These are phyloP conservation scores for Sordaria brevicollis DNA, from an alignment of 495 filamentous ascomycete species.

Conservation along the genomic window DNA sequence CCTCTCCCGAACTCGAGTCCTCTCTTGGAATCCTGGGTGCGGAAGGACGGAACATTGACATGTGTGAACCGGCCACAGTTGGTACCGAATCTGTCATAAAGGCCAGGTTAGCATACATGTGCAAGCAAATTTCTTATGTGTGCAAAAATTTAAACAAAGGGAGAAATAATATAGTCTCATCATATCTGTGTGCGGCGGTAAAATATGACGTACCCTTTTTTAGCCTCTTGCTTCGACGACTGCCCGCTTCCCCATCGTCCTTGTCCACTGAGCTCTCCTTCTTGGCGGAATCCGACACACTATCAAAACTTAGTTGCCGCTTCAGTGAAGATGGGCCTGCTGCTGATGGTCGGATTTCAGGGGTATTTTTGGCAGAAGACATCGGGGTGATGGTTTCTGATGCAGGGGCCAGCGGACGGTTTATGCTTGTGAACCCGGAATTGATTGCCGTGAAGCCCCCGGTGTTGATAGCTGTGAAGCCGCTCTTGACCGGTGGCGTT, in stretches of 20 bases:
- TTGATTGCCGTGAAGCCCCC: slow-evolving; percentile 36
- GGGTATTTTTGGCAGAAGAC: slow-evolving; percentile 45
- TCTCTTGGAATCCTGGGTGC: slow-evolving; percentile 61
- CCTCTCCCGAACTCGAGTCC: slow-evolving; percentile 64
- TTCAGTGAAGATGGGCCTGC: slow-evolving; percentile 54
- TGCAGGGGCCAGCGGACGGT: slow-evolving; percentile 34
- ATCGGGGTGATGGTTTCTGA: slow-evolving; percentile 38
- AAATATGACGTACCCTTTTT: slow-evolving; percentile 65
- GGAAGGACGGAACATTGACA: slow-evolving; percentile 82
- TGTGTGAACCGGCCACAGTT: slow-evolving; percentile 90
- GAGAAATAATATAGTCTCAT: too few relatives aligned
- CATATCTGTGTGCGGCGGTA: neutral
- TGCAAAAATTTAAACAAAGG: neutral
- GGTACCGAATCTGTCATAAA: slow-evolving; percentile 60
- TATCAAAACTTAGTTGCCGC: slow-evolving; percentile 74
- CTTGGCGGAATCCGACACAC: slow-evolving; percentile 38
- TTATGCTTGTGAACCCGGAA: slow-evolving; percentile 69
- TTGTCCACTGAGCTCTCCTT: slow-evolving; percentile 50
- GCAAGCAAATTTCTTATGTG: neutral
- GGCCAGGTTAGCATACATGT: neutral
- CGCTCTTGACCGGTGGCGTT: slow-evolving; percentile 38
- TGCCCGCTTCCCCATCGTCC: slow-evolving; percentile 60
- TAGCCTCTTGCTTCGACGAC: slow-evolving; percentile 81
- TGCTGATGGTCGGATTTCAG: slow-evolving; percentile 45
- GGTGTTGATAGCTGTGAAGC: slow-evolving; percentile 68